These are phyloP conservation scores for Daldinia grandis DNA, from an alignment of 495 filamentous ascomycete species.

Conservation along the genomic window DNA sequence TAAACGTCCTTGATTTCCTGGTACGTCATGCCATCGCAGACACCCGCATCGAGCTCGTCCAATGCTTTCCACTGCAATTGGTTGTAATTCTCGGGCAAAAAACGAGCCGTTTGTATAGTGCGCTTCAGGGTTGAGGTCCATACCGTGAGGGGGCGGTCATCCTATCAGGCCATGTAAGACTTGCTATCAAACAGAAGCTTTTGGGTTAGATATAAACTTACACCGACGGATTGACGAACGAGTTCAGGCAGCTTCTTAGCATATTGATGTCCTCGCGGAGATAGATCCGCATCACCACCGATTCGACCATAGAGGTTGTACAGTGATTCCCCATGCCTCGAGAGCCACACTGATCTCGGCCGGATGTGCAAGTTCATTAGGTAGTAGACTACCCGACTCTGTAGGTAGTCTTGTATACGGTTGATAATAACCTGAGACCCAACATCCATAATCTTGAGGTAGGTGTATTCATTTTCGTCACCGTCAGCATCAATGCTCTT, in stretches of 20 bases:
- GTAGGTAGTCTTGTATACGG: conserved; percentile 93
- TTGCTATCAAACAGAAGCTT: background rate
- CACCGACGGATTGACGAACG: conserved; percentile 80
- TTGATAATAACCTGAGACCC: conserved; percentile 96
- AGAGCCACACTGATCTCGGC: conserved; percentile 97
- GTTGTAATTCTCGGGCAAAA: conserved; percentile 77
- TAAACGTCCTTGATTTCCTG: conserved; percentile 88
- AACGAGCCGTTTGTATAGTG: conserved; percentile 89
- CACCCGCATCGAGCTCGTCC: conserved; percentile 94
- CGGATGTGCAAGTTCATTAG: conserved; percentile 98
- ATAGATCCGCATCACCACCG: conserved; percentile 89
- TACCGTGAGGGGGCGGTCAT: conserved; percentile 83
- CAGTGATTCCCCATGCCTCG: conserved; percentile 93
- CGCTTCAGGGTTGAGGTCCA: conserved; percentile 97
- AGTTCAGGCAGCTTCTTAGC: conserved; percentile 82
- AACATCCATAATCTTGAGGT: conserved; percentile 97
- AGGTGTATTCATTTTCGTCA: conserved; percentile 84
- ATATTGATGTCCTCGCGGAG: conserved; percentile 86
- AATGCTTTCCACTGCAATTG: conserved; percentile 98
- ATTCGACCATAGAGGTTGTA: conserved; percentile 90
- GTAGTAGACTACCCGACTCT: conserved; percentile 95
- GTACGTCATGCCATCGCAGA: conserved; percentile 95
- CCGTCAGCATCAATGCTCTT: conserved; percentile 81
- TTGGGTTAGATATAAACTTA: conserved; percentile 44
- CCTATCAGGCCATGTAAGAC: conserved; percentile 40